Conservation (phyloP, 2,329 filamentous ascomycete genomes). For the Pestalotiopsis sp. region DNA sequence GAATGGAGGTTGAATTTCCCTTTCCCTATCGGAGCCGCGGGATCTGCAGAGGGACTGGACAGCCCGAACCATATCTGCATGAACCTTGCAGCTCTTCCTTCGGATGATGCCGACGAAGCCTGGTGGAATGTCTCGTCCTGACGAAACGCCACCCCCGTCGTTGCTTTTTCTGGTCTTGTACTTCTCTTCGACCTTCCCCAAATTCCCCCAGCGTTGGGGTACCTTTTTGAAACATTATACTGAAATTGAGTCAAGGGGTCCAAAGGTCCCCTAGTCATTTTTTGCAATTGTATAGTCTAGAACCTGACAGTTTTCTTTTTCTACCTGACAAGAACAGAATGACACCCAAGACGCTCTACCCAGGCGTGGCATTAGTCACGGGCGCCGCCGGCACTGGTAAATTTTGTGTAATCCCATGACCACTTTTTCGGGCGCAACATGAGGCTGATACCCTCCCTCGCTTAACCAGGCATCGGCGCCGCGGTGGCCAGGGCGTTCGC, state of each 20-base stretch:
- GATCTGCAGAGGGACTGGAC: not conserved
- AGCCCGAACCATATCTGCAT: not conserved
- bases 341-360: constrained; percentile 29
- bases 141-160: not conserved
- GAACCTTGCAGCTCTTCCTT: not conserved
- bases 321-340: not conserved
- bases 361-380: constrained; percentile 49
- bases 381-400: constrained; percentile 51
- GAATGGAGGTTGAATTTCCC: not conserved
- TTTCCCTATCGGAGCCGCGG: not conserved
- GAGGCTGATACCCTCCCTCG: not conserved
- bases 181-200: not conserved
- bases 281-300: no score
- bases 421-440: not conserved
- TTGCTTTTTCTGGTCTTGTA: not conserved
- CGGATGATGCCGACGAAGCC: constrained; percentile 1
- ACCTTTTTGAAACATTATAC: not conserved
- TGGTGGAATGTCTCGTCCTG: not conserved
- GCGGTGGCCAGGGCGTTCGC: constrained; percentile 55
- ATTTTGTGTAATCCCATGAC: not conserved
- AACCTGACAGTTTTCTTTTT: not conserved
- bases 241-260: not conserved
- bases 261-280: not conserved
- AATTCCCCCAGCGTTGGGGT: not conserved
- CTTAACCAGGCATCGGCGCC: constrained; percentile 53